A percentile compares a stretch with the other conserved stretches of the same genome.
phyloP scores from a whole-genome alignment of 1,284 basidiomycete species.

The Irpex sp. region DNA sequence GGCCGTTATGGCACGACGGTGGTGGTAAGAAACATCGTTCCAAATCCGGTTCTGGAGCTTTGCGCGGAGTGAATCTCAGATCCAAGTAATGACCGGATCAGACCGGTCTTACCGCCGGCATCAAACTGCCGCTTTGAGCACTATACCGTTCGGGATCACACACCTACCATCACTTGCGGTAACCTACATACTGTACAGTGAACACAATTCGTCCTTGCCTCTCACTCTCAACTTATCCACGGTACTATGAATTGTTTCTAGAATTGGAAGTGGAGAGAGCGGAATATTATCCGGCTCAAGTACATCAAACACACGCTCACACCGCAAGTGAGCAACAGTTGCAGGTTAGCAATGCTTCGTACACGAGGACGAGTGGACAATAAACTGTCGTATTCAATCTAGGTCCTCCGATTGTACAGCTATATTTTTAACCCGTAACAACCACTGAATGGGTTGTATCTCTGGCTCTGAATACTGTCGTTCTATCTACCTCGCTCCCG shows the following conservation, averaged over 20 bases:
- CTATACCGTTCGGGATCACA: not conserved
- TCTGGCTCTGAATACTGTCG: not conserved
- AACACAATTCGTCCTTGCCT: not conserved
- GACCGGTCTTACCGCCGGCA: not conserved
- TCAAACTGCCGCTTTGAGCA: not conserved
- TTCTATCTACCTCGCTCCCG: not conserved
- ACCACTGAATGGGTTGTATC: not conserved
- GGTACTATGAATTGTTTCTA: not conserved
- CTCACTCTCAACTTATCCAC: not conserved
- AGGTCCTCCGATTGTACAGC: not conserved
- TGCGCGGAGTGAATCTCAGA: not conserved
- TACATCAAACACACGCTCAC: not conserved
- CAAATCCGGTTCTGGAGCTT: not conserved
- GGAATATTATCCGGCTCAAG: not conserved
- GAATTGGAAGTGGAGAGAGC: not conserved
- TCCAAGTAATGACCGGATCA: not conserved
- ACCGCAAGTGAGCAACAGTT: not conserved
- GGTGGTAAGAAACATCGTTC: slow-evolving; percentile 3
- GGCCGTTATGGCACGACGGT: not conserved
- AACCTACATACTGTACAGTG: not conserved
- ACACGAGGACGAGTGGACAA: not conserved
- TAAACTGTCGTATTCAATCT: not conserved
- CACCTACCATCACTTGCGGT: not conserved
- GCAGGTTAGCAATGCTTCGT: not conserved
- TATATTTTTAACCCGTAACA: not conserved